These are phyloP conservation scores for Irpex sp. DNA, from an alignment of 1,284 basidiomycete genomes.

Conservation along the genomic window DNA sequence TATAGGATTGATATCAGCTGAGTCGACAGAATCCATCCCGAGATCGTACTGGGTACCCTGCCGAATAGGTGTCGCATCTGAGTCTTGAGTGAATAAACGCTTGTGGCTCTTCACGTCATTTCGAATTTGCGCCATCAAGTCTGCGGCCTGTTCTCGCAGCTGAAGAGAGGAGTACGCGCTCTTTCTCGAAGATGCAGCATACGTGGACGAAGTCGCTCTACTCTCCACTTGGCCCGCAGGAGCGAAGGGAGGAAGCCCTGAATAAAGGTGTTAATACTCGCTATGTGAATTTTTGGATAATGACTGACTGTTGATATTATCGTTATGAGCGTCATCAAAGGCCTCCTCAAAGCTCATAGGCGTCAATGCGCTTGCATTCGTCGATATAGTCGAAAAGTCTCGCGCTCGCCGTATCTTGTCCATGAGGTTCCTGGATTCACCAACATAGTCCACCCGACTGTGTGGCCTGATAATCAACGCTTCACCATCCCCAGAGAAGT, in stretches of 20 bases:
- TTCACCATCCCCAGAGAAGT: conserved; percentile 43
- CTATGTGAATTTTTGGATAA: no score
- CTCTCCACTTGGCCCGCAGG: conserved; percentile 2
- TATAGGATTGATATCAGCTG: conserved; percentile 2
- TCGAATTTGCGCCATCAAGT: conserved; percentile 81
- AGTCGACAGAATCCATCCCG: conserved; percentile 7
- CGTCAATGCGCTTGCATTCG: conserved; percentile 38
- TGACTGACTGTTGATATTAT: neutral
- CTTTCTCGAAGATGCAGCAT: conserved; percentile 25
- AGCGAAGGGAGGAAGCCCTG: no score
- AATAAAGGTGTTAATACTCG: no score
- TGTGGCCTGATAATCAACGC: conserved; percentile 48
- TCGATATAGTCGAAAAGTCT: conserved; percentile 71
- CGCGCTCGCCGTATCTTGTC: conserved; percentile 70
- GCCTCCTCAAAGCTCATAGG: conserved; percentile 11
- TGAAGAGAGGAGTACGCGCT: conserved; percentile 53
- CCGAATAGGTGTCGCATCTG: conserved; percentile 41
- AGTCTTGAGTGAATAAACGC: conserved; percentile 50
- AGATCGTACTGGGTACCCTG: neutral
- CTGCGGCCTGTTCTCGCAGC: conserved; percentile 72
- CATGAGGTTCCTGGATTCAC: conserved; percentile 70
- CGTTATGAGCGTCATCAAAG: neutral
- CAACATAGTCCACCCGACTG: conserved; percentile 58
- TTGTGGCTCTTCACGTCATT: conserved; percentile 68
- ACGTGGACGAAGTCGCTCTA: conserved; percentile 15